A percentile compares a stretch with the other conserved stretches of the same genome.
Conservation (phyloP, 2,329 filamentous ascomycete genomes). For the Hansfordia pulvinata region DNA sequence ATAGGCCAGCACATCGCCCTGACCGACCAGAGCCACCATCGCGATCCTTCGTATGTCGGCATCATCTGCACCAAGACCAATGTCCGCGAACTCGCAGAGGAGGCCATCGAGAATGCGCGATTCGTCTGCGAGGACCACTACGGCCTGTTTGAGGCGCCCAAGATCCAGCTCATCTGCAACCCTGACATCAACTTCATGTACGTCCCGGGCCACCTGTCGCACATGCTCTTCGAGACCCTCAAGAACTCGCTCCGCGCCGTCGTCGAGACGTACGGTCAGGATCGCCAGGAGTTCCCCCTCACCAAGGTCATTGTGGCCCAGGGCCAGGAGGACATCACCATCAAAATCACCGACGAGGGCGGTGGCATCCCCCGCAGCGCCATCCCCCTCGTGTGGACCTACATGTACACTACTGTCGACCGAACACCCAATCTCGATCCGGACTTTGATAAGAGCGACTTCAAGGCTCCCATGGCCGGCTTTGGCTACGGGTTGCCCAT, state of each 20-base stretch:
- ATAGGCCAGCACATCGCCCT: slow-evolving; percentile 97
- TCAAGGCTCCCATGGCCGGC: slow-evolving; percentile 97
- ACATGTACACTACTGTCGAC: slow-evolving; percentile 99
- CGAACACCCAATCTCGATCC: slow-evolving; percentile 89
- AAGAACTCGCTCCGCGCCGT: slow-evolving; percentile 97
- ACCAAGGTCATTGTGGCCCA: slow-evolving; percentile 97
- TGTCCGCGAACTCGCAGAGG: slow-evolving; percentile 83
- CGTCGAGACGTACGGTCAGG: slow-evolving; percentile 86
- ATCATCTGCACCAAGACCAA: slow-evolving; percentile 99
- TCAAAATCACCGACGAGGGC: slow-evolving; percentile 95
- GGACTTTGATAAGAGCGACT: slow-evolving; percentile 97
- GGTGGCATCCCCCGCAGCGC: slow-evolving; percentile 86
- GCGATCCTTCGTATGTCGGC: slow-evolving; percentile 88
- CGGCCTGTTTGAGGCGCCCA: slow-evolving; percentile 89
- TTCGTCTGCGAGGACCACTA: slow-evolving; percentile 99
- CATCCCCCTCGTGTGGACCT: slow-evolving; percentile 98
- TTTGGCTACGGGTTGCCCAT: slow-evolving; percentile 98
- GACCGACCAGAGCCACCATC: slow-evolving; percentile 80
- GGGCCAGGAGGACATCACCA: slow-evolving; percentile 96
- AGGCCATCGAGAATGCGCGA: slow-evolving; percentile 97
- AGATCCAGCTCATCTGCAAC: slow-evolving; percentile 92
- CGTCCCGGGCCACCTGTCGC: slow-evolving; percentile 92
- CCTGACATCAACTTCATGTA: slow-evolving; percentile 98
- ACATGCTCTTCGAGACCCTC: slow-evolving; percentile 98
- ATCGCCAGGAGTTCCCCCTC: slow-evolving; percentile 90